Evolutionary conservation across 768 basidiomycete genomes (phyloP).

Genomic region (Coprinopsis sp.): DNA sequence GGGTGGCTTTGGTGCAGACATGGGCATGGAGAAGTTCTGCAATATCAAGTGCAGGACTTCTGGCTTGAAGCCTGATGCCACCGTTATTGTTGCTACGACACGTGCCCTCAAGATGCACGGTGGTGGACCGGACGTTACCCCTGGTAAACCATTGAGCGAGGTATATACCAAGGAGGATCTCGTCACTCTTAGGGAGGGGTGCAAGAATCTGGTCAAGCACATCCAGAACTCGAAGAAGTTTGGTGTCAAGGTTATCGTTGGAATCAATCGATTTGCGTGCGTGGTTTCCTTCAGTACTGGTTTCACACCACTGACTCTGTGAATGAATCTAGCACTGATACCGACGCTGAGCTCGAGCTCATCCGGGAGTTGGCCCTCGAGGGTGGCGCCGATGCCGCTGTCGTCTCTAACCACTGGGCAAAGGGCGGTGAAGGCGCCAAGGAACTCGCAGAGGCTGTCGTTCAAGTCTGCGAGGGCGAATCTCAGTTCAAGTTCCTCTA

Average conservation of each 20-base stretch:
- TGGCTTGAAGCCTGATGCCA: conserved; percentile 89
- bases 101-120: conserved; percentile 99
- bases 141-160: conserved; percentile 89
- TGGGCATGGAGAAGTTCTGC: conserved; percentile 99
- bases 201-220: conserved; percentile 89
- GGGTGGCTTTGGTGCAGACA: conserved; percentile 98
- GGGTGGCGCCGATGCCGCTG: conserved; percentile 90
- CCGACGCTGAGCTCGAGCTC: conserved; percentile 82
- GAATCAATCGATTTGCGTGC: conserved; percentile 91
- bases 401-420: conserved; percentile 98
- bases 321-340: conserved; percentile 62
- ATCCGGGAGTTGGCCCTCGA: conserved; percentile 74
- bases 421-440: conserved; percentile 89
- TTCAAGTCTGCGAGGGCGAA: conserved; percentile 76
- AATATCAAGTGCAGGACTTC: conserved; percentile 98
- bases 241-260: conserved; percentile 93
- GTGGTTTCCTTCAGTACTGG: conserved; percentile 28
- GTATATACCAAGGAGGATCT: conserved; percentile 94
- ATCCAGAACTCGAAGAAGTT: conserved; percentile 95
- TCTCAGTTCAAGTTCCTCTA: conserved; percentile 93
- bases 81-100: conserved; percentile 94
- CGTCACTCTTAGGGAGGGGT: conserved; percentile 83
- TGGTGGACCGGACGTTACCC: conserved; percentile 93
- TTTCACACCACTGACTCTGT: conserved; percentile 3
- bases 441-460: conserved; percentile 87